A percentile compares a stretch with the other conserved stretches of the same genome.
phyloP scores from a whole-genome alignment of 1,139 yeast genomes.

The Candida gigantensis region DNA sequence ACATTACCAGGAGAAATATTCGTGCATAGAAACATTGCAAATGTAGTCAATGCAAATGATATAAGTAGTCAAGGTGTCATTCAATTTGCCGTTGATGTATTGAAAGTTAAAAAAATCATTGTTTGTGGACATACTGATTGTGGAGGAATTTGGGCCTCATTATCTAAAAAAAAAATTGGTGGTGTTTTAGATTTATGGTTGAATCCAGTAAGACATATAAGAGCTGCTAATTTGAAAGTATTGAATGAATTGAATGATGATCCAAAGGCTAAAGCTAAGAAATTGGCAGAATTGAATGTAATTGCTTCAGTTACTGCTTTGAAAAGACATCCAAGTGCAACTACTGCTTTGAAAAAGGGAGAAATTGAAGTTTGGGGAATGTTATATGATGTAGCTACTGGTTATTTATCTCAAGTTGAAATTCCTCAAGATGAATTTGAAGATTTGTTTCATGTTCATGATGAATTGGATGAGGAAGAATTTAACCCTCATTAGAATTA shows the following conservation, averaged over 20 bases:
- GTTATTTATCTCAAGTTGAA: slow-evolving; percentile 59
- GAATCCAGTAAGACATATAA: slow-evolving; percentile 68
- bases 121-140: slow-evolving; percentile 99
- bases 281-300: slow-evolving; percentile 80
- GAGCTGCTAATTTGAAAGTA: slow-evolving; percentile 56
- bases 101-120: slow-evolving; percentile 79
- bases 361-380: slow-evolving; percentile 87
- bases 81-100: slow-evolving; percentile 86
- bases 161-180: slow-evolving; percentile 67
- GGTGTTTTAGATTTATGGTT: slow-evolving; percentile 82
- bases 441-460: slow-evolving; percentile 52
- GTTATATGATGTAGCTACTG: slow-evolving; percentile 83
- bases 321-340: slow-evolving; percentile 73
- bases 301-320: slow-evolving; percentile 57
- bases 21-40: slow-evolving; percentile 92
- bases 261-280: slow-evolving; percentile 60
- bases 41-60: slow-evolving; percentile 72
- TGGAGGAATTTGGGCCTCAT: slow-evolving; percentile 92
- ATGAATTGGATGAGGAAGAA: slow-evolving; percentile 31
- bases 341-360: slow-evolving; percentile 66
- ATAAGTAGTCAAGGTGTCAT: slow-evolving; percentile 77
- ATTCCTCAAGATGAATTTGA: slow-evolving; percentile 54
- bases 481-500: slow-evolving; percentile 19
- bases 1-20: slow-evolving; percentile 91
- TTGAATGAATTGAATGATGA: slow-evolving; percentile 44